These are phyloP conservation scores for Immersiella caudata DNA, from an alignment of 495 filamentous ascomycete genomes.

Conservation along the genomic window DNA sequence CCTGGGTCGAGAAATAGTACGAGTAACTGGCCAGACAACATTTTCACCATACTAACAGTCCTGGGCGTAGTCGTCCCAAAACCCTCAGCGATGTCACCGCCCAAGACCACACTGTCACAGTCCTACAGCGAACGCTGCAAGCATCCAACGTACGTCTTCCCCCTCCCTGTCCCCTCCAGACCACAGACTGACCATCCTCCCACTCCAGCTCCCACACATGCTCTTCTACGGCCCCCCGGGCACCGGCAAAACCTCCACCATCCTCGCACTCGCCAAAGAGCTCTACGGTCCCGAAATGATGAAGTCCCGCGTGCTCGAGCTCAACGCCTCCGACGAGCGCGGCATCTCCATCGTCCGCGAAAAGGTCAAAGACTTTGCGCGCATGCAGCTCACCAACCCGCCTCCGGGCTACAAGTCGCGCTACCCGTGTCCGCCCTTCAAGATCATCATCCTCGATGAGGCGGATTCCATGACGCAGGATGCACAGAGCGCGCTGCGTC, in stretches of 20 bases:
- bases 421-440: conserved; percentile 96
- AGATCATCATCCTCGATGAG: conserved; percentile 97
- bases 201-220: conserved; percentile 86
- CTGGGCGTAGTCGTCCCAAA: conserved; percentile 76
- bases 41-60: conserved; percentile 24
- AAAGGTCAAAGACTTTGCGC: conserved; percentile 97
- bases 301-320: conserved; percentile 90
- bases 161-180: no score
- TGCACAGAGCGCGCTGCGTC: conserved; percentile 85
- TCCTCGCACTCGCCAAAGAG: conserved; percentile 92
- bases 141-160: conserved; percentile 73
- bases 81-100: conserved; percentile 92
- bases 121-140: conserved; percentile 90
- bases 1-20: conserved; percentile 99
- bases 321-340: conserved; percentile 98
- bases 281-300: conserved; percentile 96
- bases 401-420: conserved; percentile 66
- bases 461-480: conserved; percentile 99
- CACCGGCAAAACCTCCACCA: conserved; percentile 98
- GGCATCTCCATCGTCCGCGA: conserved; percentile 97
- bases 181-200: conserved; percentile 1
- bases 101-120: conserved; percentile 94
- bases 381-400: conserved; percentile 86
- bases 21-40: conserved; percentile 20
- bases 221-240: conserved; percentile 98